phyloP scores from a whole-genome alignment of 2,329 filamentous ascomycete genomes.

The Sclerotinia spermophila region DNA sequence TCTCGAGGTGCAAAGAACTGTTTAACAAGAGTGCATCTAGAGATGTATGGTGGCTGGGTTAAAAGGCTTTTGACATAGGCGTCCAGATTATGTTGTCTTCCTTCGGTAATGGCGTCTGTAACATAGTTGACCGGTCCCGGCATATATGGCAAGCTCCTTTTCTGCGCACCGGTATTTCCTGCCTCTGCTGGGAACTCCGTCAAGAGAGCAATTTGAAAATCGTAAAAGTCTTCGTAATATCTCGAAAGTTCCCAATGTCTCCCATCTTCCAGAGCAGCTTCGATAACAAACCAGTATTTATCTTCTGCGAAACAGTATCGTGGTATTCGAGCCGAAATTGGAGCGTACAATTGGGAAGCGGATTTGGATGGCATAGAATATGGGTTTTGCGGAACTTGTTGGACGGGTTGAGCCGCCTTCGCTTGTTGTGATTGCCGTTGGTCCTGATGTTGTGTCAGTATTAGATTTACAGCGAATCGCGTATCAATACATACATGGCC shows the following conservation, averaged over 20 bases:
- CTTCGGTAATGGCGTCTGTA: constrained; percentile 95
- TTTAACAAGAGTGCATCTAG: constrained; percentile 77
- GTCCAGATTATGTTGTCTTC: constrained; percentile 85
- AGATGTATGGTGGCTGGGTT: constrained; percentile 77
- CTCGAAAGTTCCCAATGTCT: constrained; percentile 88
- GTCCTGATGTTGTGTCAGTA: constrained; percentile 22
- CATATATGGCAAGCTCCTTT: constrained; percentile 91
- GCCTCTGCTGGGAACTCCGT: constrained; percentile 91
- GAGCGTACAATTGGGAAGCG: constrained; percentile 62
- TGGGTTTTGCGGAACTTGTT: constrained; percentile 33
- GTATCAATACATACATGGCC: constrained; percentile 43
- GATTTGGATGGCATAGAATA: constrained; percentile 42
- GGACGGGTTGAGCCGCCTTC: constrained; percentile 26
- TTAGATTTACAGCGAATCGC: not conserved
- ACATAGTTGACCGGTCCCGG: constrained; percentile 96
- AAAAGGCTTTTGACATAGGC: constrained; percentile 93
- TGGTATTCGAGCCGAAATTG: constrained; percentile 79
- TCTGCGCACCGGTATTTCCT: constrained; percentile 74
- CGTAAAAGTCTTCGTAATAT: constrained; percentile 98
- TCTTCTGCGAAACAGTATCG: constrained; percentile 95
- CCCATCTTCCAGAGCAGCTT: constrained; percentile 85
- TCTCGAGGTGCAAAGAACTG: constrained; percentile 87
- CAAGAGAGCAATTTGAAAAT: constrained; percentile 93
- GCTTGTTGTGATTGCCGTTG: constrained; percentile 33
- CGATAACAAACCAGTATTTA: constrained; percentile 98